phyloP scores from a whole-genome alignment of 257 asterid genomes.

The Fraxinus pennsylvanica region DNA sequence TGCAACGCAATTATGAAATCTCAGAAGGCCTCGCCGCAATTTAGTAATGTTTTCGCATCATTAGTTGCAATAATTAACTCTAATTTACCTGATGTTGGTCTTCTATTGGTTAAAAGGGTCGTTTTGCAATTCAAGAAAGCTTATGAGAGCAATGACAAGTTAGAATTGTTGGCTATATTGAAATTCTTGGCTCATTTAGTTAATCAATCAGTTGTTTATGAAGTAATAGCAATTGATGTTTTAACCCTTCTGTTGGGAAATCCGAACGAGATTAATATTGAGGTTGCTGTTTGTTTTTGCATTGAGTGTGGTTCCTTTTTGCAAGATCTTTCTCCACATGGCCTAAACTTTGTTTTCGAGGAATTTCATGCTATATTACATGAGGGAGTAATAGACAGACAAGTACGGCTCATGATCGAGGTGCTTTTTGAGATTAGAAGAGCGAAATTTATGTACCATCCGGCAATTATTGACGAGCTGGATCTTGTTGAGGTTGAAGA shows the following conservation, averaged over 20 bases:
- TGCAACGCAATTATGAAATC: conserved; percentile 34
- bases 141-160: conserved; percentile 8
- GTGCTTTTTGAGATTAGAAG: conserved; percentile 16
- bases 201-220: conserved; percentile 37
- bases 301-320: conserved; percentile 31
- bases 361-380: conserved; percentile 20
- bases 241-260: conserved; percentile 12
- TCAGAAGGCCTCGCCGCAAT: conserved; percentile 26
- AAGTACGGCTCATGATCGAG: too few species aligned
- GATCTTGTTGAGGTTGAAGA: conserved; percentile 43
- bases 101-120: conserved; percentile 24
- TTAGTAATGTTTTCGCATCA: conserved; percentile 36
- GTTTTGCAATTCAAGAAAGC: conserved; percentile 2
- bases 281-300: conserved; percentile 43
- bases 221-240: background rate
- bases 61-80: conserved; percentile 15
- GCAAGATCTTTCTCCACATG: conserved; percentile 23
- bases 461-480: conserved; percentile 26
- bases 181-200: conserved; percentile 36
- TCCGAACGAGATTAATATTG: conserved; percentile 5
- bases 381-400: too few species aligned
- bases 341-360: conserved; percentile 27
- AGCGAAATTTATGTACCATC: conserved; percentile 24
- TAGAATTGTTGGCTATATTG: background rate
- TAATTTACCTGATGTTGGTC: too few species aligned